Base-by-base conservation (phyloP, 331 rosid genomes). In the Ulmus americana region DNA sequence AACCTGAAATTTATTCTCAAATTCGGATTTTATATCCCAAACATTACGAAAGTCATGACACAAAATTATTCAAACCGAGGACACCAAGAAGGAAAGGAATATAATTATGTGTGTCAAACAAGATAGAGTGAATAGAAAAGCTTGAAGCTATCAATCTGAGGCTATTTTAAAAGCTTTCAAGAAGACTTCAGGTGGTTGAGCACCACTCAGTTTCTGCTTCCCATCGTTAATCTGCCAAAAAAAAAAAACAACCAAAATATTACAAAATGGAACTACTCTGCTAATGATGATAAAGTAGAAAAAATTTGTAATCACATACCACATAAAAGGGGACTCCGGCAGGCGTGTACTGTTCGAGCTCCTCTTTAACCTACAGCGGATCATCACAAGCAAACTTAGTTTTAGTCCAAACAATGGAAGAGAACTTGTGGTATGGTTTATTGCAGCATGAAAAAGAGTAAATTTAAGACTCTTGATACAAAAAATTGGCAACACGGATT, bases 221-320 rank as follows among this genome's bases (percentile, higher is more conserved):
- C 89, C 94, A 74, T 91, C 83, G 71, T 92, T 88, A 58, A 92
- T 81, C 98, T 92, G 86, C 59, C 70, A 59, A 67, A 70, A 43
- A 41, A 2, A 8, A 18, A 20, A 7, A 8, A 54, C 77, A n/a
- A 46, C 20, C 68, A 54, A 28, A 6, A 8, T 10, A 50, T 7
- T 53, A 7, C 61, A 10, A 9, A 68, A 56, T 65, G 59, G 59
- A 66, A 61, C 18, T 38, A 13, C 28, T 49, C 1, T 11, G 45
- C 2, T 59, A 22, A 58, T 39, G 45, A 41, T 35, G 44, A 18
- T 12, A 48, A 14, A 43, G 42, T 20, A 9, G 22, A 28, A 48
- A n/a, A 35, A 44, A 59, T 53, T 28, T 45, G 35, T 67, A 47
- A 46, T 71, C 61, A 76, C 95, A 51, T 62, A 88, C 97, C 80